Evolutionary conservation across 768 basidiomycete genomes (phyloP).

Genomic region (Psilocybe cubensis): DNA sequence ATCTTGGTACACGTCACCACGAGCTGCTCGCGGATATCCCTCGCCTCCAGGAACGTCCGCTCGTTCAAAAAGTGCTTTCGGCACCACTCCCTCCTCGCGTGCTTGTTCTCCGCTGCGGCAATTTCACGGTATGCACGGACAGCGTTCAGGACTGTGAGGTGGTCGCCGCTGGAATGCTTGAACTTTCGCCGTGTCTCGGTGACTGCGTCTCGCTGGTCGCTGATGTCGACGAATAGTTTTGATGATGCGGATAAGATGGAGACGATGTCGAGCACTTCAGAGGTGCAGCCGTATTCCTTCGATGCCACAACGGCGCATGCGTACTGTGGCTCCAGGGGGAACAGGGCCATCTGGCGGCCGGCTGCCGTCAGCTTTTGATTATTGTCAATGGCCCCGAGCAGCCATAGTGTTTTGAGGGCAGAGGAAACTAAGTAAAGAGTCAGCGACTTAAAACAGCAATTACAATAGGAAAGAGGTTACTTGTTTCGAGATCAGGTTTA

Average conservation of each 20-base stretch:
- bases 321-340: constrained; percentile 88
- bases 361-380: constrained; percentile 66
- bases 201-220: constrained; percentile 74
- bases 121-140: constrained; percentile 80
- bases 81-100: constrained; percentile 76
- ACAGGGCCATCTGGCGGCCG: constrained; percentile 85
- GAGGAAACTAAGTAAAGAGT: constrained; percentile 47
- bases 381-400: constrained; percentile 78
- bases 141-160: constrained; percentile 88
- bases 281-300: constrained; percentile 67
- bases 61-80: constrained; percentile 81
- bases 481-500: constrained; percentile 71
- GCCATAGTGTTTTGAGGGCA: constrained; percentile 72
- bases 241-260: constrained; percentile 83
- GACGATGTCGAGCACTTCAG: constrained; percentile 83
- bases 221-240: constrained; percentile 78
- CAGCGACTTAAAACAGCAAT: not conserved
- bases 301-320: constrained; percentile 84
- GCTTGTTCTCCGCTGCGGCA: constrained; percentile 47
- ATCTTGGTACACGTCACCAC: constrained; percentile 61
- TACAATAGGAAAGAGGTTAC: constrained; percentile 47
- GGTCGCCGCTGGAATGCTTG: constrained; percentile 85
- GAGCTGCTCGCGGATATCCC: constrained; percentile 82
- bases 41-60: constrained; percentile 77
- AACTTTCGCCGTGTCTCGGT: constrained; percentile 78